A percentile compares a stretch with the other conserved stretches of the same genome.
phyloP scores from a whole-genome alignment of 495 filamentous ascomycete genomes.

The Tuber indicum region DNA sequence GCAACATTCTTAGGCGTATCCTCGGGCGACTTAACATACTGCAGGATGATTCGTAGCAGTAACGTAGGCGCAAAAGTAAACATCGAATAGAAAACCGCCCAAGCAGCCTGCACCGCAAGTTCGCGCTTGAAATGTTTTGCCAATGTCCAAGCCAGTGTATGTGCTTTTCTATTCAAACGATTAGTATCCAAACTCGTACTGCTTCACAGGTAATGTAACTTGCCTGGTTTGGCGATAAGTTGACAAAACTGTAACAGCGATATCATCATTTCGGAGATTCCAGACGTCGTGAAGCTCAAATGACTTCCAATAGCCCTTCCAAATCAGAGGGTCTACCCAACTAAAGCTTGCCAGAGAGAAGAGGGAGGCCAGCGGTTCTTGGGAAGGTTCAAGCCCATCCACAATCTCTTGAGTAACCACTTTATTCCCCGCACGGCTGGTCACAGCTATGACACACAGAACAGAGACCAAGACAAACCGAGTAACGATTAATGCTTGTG shows the following conservation, averaged over 20 bases:
- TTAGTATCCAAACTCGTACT: background rate
- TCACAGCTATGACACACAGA: conserved; percentile 65
- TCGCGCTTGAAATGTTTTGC: conserved; percentile 72
- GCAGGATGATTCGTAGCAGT: conserved; percentile 79
- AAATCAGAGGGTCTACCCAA: conserved; percentile 86
- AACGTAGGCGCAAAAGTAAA: conserved; percentile 89
- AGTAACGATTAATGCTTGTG: conserved; percentile 56
- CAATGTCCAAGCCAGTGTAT: conserved; percentile 70
- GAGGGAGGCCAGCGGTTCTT: conserved; percentile 77
- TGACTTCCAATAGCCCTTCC: conserved; percentile 82
- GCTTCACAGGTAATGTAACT: conserved; percentile 8
- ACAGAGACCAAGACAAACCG: conserved; percentile 70
- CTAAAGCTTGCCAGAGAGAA: conserved; percentile 80
- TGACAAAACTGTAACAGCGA: conserved; percentile 68
- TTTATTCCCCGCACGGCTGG: conserved; percentile 87
- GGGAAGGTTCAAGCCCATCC: conserved; percentile 74
- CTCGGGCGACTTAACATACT: conserved; percentile 81
- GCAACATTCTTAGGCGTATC: conserved; percentile 77
- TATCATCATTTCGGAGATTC: conserved; percentile 83
- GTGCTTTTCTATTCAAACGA: conserved; percentile 62
- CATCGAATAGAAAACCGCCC: conserved; percentile 68
- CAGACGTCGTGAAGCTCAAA: conserved; percentile 79
- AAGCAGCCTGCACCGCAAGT: conserved; percentile 69
- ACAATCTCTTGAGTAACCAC: conserved; percentile 78
- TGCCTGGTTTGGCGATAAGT: conserved; percentile 64